A percentile compares a stretch with the other conserved stretches of the same genome.
phyloP scores from a whole-genome alignment of 2,329 filamentous ascomycete genomes.

The Leptosphaerulina australis region DNA sequence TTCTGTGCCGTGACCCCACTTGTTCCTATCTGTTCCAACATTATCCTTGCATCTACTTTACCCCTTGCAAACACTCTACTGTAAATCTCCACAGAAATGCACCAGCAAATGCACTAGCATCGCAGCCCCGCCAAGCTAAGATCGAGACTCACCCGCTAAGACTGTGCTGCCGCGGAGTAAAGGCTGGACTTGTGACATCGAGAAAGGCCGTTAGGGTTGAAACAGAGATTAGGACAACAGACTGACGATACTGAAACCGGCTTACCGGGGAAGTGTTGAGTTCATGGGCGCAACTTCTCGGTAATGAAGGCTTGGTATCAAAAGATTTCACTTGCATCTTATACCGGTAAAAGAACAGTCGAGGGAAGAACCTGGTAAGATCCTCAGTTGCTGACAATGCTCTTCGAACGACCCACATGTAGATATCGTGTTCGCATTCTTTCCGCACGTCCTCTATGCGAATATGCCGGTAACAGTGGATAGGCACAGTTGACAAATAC shows the following conservation, averaged over 20 bases:
- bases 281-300: too few relatives aligned
- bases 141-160: slow-evolving; percentile 3
- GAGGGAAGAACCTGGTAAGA: too few relatives aligned
- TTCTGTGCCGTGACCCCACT: slow-evolving; percentile 3
- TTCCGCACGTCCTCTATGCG: too few relatives aligned
- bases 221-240: not conserved
- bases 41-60: slow-evolving; percentile 3
- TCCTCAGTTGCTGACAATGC: not conserved
- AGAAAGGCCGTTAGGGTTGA: not conserved
- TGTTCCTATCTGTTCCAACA: not conserved
- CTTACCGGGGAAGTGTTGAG: too few relatives aligned
- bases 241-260: not conserved
- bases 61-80: not conserved
- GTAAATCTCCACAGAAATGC: slow-evolving; percentile 1
- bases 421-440: not conserved
- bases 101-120: slow-evolving; percentile 7
- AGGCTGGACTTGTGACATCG: not conserved
- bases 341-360: too few relatives aligned
- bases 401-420: not conserved
- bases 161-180: not conserved
- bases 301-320: too few relatives aligned
- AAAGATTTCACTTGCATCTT: not conserved
- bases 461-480: too few relatives aligned
- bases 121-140: slow-evolving; percentile 6
- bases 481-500: too few relatives aligned